Base-by-base conservation (phyloP, 768 basidiomycete species). In the Tylopilus balloui region DNA sequence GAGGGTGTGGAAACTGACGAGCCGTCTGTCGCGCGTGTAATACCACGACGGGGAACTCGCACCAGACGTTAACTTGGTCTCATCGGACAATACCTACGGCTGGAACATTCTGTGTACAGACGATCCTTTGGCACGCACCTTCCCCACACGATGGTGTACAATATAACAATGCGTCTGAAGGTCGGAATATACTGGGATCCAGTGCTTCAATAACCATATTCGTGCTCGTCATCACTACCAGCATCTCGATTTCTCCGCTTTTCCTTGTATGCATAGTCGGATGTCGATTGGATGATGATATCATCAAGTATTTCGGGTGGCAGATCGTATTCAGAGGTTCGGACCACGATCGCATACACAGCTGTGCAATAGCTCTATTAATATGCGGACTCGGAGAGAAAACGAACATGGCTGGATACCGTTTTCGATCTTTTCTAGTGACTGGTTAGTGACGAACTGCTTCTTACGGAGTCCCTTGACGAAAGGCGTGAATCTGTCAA, bases 351-450 rank as follows among this genome's bases (percentile, higher is more conserved):
- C 5, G 87, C 80, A 59, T 89, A 91, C 38, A 79, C 80, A 39
- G 84, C 88, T 90, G 52, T 8, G 39, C 10, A 20, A 45, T 35
- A 12, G 45, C 41, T 47, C n/a, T n/a, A n/a, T 58, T 31, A 60
- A 49, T 20, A 15, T 32, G 40, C n/a, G 19, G 39, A 34, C 13
- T 17, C 6, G 41, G 20, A 24, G 20, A 28, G n/a, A 42, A 32
- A 24, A 47, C n/a, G 23, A 50, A 47, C 14, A 35, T 19, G 52
- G 2, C 11, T 11, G 31, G 29, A 38, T 54, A 95, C 94, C 92
- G 59, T 86, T 80, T 76, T 99, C 95, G 43, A 98, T 94, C 69
- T 98, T 99, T 61, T 84, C 80, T 8, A 99, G 74, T n/a, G 92
- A 95, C 58, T 88, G 83, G 3, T 76, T 69, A 1, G 93, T 95